Percentiles rank a stretch among this genome's conserved stretches.
These are phyloP conservation scores for Globomyces sp. DNA, from an alignment of 371 early-diverging fungal genomes.

Conservation along the genomic window DNA sequence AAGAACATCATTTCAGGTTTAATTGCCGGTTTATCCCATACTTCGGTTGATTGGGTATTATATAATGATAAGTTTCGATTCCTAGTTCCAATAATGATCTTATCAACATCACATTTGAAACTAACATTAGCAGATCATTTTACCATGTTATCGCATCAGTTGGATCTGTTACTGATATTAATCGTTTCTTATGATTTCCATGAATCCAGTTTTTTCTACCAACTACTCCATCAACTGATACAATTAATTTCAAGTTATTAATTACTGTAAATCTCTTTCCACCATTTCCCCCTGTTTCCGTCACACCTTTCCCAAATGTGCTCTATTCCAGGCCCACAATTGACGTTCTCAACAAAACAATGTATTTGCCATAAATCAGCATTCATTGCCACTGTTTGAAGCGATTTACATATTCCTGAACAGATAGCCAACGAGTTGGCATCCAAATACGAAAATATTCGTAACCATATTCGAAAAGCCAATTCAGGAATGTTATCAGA, in stretches of 20 bases:
- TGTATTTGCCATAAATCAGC: conserved; percentile 14
- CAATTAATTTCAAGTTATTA: no score
- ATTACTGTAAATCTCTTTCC: conserved; percentile 13
- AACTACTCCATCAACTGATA: background rate
- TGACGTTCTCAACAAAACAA: conserved; percentile 10
- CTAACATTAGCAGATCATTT: background rate
- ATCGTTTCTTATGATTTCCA: conserved; percentile 16
- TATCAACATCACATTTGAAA: conserved; percentile 18
- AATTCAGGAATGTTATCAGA: background rate
- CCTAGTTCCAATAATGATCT: conserved; percentile 13
- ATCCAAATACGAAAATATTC: conserved; percentile 7
- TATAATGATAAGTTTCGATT: background rate
- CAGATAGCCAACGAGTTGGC: background rate
- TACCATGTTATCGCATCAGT: conserved; percentile 17
- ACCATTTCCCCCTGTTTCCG: conserved; percentile 15
- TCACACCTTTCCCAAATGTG: conserved; percentile 14
- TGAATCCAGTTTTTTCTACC: conserved; percentile 6
- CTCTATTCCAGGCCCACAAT: conserved; percentile 18
- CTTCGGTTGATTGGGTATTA: background rate
- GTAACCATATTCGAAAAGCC: conserved; percentile 2
- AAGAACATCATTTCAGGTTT: background rate
- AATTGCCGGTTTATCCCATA: conserved; percentile 14
- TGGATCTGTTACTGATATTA: conserved; percentile 1
- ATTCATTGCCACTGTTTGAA: background rate
- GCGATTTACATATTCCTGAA: conserved; percentile 1